Conservation (phyloP, 2,329 filamentous ascomycete genomes). For the Nigrograna mackinnonii region DNA sequence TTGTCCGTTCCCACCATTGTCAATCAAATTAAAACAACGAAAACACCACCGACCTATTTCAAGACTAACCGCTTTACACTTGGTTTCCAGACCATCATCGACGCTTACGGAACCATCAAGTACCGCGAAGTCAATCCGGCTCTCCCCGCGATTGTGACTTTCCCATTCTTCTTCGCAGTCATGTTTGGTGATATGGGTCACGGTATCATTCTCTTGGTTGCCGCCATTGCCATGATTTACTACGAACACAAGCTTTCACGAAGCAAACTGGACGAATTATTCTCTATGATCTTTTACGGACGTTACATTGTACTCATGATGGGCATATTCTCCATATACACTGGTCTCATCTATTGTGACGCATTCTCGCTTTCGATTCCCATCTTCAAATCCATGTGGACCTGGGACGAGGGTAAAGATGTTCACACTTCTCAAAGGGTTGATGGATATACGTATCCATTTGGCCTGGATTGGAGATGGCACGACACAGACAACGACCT, state of each 20-base stretch:
- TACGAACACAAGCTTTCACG: conserved; percentile 81
- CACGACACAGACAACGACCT: conserved; percentile 94
- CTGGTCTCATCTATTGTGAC: conserved; percentile 97
- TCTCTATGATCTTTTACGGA: conserved; percentile 98
- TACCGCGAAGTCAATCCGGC: conserved; percentile 98
- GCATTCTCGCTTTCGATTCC: conserved; percentile 93
- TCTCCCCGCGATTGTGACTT: conserved; percentile 92
- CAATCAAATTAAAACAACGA: conserved; percentile 96
- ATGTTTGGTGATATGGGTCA: conserved; percentile 99
- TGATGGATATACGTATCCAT: conserved; percentile 83
- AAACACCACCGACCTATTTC: conserved; percentile 95
- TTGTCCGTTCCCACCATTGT: conserved; percentile 98
- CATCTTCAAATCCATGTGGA: conserved; percentile 87
- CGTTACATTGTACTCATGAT: conserved; percentile 99
- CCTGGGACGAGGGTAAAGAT: conserved; percentile 68
- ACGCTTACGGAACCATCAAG: conserved; percentile 96
- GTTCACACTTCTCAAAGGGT: conserved; percentile 65
- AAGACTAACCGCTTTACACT: conserved; percentile 99
- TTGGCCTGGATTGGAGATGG: conserved; percentile 95
- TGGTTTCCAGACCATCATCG: conserved; percentile 98
- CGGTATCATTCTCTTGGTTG: conserved; percentile 82
- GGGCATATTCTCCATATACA: conserved; percentile 96
- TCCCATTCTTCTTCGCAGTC: conserved; percentile 99
- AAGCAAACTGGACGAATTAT: conserved; percentile 95
- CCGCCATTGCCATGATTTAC: conserved; percentile 91